Percentiles rank a stretch among this genome's conserved stretches.
phyloP scores from a whole-genome alignment of 257 asterid genomes.

The Scutellaria minor region DNA sequence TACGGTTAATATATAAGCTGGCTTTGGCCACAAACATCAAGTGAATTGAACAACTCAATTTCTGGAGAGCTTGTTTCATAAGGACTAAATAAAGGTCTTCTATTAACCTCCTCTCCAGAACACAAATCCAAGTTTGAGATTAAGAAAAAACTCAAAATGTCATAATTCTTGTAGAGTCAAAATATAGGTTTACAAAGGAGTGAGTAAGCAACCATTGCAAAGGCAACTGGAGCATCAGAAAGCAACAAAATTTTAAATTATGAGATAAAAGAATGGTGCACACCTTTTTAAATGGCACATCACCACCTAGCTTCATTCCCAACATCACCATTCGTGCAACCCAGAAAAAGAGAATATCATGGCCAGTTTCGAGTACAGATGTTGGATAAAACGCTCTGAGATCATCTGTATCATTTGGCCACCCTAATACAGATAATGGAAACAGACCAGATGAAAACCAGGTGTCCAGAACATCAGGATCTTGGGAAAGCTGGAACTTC shows the following conservation, averaged over 20 bases:
- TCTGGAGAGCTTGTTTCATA: background rate
- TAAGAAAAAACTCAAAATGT: background rate
- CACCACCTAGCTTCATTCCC: slow-evolving; percentile 96
- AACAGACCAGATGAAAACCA: slow-evolving; percentile 98
- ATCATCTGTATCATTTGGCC: slow-evolving; percentile 94
- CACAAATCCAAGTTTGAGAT: slow-evolving; percentile 3
- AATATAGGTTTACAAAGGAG: background rate
- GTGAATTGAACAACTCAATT: slow-evolving; percentile 1
- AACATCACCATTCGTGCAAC: slow-evolving; percentile 99
- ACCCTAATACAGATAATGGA: slow-evolving; percentile 87
- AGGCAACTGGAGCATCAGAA: slow-evolving; percentile 25
- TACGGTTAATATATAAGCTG: background rate
- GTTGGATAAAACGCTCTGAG: slow-evolving; percentile 81
- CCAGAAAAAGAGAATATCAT: slow-evolving; percentile 93
- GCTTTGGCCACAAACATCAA: background rate
- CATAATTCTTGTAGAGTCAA: slow-evolving; percentile 2
- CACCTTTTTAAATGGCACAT: slow-evolving; percentile 90
- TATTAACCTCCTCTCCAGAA: slow-evolving; percentile 6
- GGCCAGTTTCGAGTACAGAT: slow-evolving; percentile 95
- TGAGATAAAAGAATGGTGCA: slow-evolving; percentile 22
- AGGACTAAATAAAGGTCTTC: background rate
- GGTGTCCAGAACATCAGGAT: slow-evolving; percentile 94
- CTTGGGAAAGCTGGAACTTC: slow-evolving; percentile 70
- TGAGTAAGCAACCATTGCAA: slow-evolving; percentile 11
- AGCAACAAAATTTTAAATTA: background rate